Conservation (phyloP, 345 rosid species). For the Citropsis articulata region DNA sequence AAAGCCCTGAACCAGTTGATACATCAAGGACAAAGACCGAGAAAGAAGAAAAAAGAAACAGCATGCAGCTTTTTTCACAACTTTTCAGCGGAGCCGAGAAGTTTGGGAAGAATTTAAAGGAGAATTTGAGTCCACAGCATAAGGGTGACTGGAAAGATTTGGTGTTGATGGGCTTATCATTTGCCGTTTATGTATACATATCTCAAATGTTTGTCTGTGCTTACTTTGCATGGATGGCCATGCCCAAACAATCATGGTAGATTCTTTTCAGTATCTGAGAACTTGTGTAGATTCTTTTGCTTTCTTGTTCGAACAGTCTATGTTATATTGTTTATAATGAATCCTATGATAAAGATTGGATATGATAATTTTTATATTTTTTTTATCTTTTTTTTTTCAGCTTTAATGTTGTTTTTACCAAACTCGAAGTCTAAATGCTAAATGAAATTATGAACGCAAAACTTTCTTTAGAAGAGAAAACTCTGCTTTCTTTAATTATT, state of each 20-base stretch:
- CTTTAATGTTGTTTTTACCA: background rate
- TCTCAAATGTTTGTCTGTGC: slow-evolving; percentile 79
- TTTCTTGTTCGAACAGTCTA: background rate
- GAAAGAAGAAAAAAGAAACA: slow-evolving; percentile 28
- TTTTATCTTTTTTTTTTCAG: background rate
- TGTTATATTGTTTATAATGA: background rate
- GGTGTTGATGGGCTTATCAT: slow-evolving; percentile 72
- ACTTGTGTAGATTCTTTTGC: background rate
- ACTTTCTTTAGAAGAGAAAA: background rate
- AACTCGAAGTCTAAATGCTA: background rate
- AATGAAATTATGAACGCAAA: background rate
- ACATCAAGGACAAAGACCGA: slow-evolving; percentile 19
- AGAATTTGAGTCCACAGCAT: slow-evolving; percentile 45
- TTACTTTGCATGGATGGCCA: slow-evolving; percentile 65
- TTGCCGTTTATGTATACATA: slow-evolving; percentile 79
- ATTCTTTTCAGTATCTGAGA: background rate
- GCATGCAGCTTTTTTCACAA: slow-evolving; percentile 2
- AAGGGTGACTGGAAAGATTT: slow-evolving; percentile 86
- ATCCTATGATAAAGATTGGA: background rate
- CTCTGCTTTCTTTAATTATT: too few species aligned
- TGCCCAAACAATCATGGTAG: slow-evolving; percentile 64
- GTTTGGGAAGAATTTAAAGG: slow-evolving; percentile 39
- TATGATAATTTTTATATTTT: background rate
- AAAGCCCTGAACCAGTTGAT: slow-evolving; percentile 22
- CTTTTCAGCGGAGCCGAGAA: slow-evolving; percentile 21